Evolutionary conservation across 768 basidiomycete species (phyloP).

Genomic region (Mycena amicta): DNA sequence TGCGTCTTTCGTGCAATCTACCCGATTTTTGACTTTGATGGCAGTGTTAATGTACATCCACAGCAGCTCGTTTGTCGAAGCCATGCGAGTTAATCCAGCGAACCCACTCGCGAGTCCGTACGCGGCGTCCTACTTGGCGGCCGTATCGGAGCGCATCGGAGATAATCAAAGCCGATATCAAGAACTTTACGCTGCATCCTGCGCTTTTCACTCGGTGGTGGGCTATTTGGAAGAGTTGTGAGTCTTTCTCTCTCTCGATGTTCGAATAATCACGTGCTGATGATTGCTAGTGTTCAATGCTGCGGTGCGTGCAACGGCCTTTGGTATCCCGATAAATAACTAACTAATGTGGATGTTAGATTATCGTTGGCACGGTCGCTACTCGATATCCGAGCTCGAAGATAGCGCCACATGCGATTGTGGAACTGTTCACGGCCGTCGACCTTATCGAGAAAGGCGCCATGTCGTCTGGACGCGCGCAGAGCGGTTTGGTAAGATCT

Average conservation of each 20-base stretch:
- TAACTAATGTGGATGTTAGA: constrained; percentile 27
- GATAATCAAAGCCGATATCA: constrained; percentile 36
- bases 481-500: constrained; percentile 36
- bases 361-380: constrained; percentile 46
- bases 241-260: constrained; percentile 7
- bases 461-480: constrained; percentile 38
- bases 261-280: not conserved
- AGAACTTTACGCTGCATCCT: constrained; percentile 22
- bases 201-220: constrained; percentile 33
- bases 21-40: not conserved
- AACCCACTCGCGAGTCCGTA: constrained; percentile 50
- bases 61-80: constrained; percentile 47
- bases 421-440: constrained; percentile 46
- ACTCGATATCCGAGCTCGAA: constrained; percentile 41
- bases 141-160: constrained; percentile 49
- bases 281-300: constrained; percentile 16
- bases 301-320: constrained; percentile 11
- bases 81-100: constrained; percentile 43
- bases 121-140: constrained; percentile 51
- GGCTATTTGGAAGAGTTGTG: constrained; percentile 40
- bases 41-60: constrained; percentile 49
- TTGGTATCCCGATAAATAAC: too few species aligned
- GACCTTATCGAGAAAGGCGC: constrained; percentile 46
- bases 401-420: constrained; percentile 44
- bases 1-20: not conserved